Evolutionary conservation across 2,329 filamentous ascomycete genomes (phyloP), one percentile per base, ranked within the genome.

Genomic region (Colletotrichum siamense): DNA sequence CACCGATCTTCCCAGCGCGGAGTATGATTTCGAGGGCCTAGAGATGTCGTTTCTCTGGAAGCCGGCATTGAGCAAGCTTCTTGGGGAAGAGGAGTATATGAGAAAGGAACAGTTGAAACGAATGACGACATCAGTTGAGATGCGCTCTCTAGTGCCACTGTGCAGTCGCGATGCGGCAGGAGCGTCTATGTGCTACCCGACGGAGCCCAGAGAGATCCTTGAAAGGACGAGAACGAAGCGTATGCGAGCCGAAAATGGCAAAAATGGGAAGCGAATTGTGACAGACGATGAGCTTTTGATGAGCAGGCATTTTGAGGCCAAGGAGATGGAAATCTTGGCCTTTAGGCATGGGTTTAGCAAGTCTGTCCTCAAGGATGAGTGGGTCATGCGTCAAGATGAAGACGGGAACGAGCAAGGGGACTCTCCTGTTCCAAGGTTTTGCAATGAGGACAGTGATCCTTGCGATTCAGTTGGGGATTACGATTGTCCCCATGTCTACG

Each of bases 71-170:
- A 76, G 69, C 49, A 68, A 69, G 30, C 67, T 77, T 32, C 76
- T 77, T 44, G 73, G 69, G 59, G 77, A 78, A 59, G 76, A 77
- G 62, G 73, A 78, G 70, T 68, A 77, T 30, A 62, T 62, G 28
- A 62, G n/a, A 12, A 22, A 52, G 18, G 44, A 52, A 13, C 44
- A 13, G n/a, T 22, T 52, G 10, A 13, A 52, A 8, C n/a, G 18
- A 49, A 49, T 44, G 5, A 5, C 39, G 18, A 10, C 39, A n/a
- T n/a, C 39, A 9, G 5, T 12, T 44, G 39, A 44, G 6, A 6
- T n/a, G 39, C 8, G 8, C 16, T 59, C 7, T 13, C n/a, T 13
- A 49, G 57, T 32, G 26, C 16, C 57, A 8, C 22, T 0, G 0
- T 32, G 57, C 5, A 32, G 57, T 61, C 26, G 12, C 26, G 12